Conservation (phyloP, 2,329 filamentous ascomycete species). For the Sarocladium oryzae region DNA sequence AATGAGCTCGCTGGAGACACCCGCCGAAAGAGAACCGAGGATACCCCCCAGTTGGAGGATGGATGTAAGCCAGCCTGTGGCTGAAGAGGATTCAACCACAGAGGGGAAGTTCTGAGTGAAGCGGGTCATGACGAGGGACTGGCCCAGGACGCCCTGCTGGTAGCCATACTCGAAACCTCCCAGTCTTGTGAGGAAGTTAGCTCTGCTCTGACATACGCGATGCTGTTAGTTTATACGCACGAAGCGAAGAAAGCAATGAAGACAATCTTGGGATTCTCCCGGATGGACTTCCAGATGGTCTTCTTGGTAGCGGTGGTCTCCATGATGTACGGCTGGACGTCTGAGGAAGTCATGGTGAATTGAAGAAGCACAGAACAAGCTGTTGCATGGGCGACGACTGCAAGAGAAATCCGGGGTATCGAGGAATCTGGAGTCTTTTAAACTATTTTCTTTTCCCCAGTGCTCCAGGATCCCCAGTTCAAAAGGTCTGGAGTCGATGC, state of each 20-base stretch:
- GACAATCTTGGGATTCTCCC: conserved; percentile 29
- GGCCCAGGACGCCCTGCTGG: conserved; percentile 48
- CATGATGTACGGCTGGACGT: neutral
- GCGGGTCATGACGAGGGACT: conserved; percentile 45
- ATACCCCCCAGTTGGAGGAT: conserved; percentile 44
- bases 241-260: conserved; percentile 34
- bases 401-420: neutral
- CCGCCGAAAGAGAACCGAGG: conserved; percentile 39
- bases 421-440: neutral
- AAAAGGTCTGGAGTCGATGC: neutral
- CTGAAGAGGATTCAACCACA: conserved; percentile 37
- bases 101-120: conserved; percentile 44
- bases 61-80: conserved; percentile 45
- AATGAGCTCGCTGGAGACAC: conserved; percentile 42
- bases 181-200: conserved; percentile 25
- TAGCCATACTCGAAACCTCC: conserved; percentile 48
- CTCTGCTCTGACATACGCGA: neutral
- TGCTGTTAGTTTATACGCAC: conserved; percentile 18
- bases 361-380: too few species aligned
- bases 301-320: neutral
- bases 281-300: conserved; percentile 21
- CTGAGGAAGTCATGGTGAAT: neutral
- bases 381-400: neutral
- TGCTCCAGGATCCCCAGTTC: neutral
- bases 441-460: neutral